phyloP scores from a whole-genome alignment of 2,329 filamentous ascomycete genomes.

The Aureobasidium sp. region DNA sequence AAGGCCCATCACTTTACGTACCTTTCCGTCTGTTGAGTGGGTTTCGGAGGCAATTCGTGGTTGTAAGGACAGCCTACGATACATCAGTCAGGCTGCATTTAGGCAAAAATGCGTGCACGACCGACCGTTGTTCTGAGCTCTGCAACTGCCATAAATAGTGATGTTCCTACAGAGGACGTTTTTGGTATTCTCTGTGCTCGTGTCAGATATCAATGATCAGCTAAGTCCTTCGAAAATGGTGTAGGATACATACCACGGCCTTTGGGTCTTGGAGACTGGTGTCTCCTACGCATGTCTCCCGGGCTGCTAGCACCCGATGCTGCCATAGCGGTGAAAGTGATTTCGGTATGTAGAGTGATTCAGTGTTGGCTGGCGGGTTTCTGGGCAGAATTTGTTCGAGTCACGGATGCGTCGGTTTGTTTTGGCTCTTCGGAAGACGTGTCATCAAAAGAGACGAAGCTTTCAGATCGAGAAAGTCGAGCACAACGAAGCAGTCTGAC shows the following conservation, averaged over 20 bases:
- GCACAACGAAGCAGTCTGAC: not conserved
- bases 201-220: slow-evolving; percentile 8
- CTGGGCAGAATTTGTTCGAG: not conserved
- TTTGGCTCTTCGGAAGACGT: not conserved
- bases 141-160: slow-evolving; percentile 86
- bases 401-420: not conserved
- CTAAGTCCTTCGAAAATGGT: not conserved
- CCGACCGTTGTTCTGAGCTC: slow-evolving; percentile 75
- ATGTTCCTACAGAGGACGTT: slow-evolving; percentile 90
- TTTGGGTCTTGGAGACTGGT: slow-evolving; percentile 38
- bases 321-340: slow-evolving; percentile 1
- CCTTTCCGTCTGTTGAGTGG: slow-evolving; percentile 45
- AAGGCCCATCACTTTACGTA: slow-evolving; percentile 31
- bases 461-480: not conserved
- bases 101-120: not conserved
- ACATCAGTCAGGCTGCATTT: slow-evolving; percentile 14
- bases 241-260: slow-evolving; percentile 33
- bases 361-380: not conserved
- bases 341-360: not conserved
- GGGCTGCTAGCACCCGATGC: slow-evolving; percentile 21
- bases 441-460: not conserved
- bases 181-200: slow-evolving; percentile 53
- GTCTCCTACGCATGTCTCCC: slow-evolving; percentile 35
- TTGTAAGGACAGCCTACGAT: slow-evolving; percentile 69
- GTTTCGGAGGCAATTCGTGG: slow-evolving; percentile 64